These are phyloP conservation scores for Colletotrichum simmondsii DNA, from an alignment of 2,329 filamentous ascomycete species.

Conservation along the genomic window DNA sequence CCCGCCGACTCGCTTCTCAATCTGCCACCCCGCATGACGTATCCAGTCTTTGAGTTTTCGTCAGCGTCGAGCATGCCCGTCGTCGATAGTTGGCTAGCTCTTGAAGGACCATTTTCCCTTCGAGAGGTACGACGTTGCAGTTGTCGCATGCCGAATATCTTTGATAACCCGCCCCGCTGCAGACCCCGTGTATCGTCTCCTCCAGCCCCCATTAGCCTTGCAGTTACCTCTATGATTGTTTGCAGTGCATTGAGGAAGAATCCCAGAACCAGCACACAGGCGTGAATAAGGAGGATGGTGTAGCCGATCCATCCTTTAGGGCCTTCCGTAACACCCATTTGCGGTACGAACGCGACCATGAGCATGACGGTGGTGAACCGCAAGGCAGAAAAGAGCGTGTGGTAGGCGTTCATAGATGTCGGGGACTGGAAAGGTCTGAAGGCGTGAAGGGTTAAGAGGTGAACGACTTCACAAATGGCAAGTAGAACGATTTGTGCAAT, in stretches of 20 bases:
- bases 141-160: slow-evolving; percentile 92
- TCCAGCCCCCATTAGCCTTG: slow-evolving; percentile 84
- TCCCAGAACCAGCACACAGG: slow-evolving; percentile 84
- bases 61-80: slow-evolving; percentile 82
- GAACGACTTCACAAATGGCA: slow-evolving; percentile 92
- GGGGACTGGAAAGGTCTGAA: slow-evolving; percentile 91
- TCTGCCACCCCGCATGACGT: slow-evolving; percentile 63
- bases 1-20: slow-evolving; percentile 71
- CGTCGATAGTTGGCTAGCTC: slow-evolving; percentile 85
- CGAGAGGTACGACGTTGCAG: slow-evolving; percentile 78
- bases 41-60: slow-evolving; percentile 71
- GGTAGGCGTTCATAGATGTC: slow-evolving; percentile 98
- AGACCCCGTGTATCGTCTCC: slow-evolving; percentile 77
- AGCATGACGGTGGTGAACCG: slow-evolving; percentile 81
- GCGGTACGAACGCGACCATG: slow-evolving; percentile 86
- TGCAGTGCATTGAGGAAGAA: slow-evolving; percentile 94
- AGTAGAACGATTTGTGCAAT: slow-evolving; percentile 93
- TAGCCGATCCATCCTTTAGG: slow-evolving; percentile 97
- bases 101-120: slow-evolving; percentile 68
- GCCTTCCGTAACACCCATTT: slow-evolving; percentile 80
- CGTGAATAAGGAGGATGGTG: slow-evolving; percentile 87
- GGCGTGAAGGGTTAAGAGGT: slow-evolving; percentile 86
- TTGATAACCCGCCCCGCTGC: slow-evolving; percentile 84
- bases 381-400: slow-evolving; percentile 83
- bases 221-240: slow-evolving; percentile 88